Base-by-base conservation (phyloP, 148 eudicot species). In the Agrostemma githago region DNA sequence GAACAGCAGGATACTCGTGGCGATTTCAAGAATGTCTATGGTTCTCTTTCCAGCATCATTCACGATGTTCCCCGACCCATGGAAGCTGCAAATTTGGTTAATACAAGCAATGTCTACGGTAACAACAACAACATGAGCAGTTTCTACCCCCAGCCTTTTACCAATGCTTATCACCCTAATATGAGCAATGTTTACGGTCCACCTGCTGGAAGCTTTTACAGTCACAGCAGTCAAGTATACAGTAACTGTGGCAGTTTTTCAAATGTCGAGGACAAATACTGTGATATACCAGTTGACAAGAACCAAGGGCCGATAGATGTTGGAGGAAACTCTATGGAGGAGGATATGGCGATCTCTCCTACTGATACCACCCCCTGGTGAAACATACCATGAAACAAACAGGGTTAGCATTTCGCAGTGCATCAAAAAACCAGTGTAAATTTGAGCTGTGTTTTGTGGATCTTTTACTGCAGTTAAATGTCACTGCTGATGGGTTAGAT, bases 1-100 rank as follows among this genome's bases (percentile, higher is more conserved):
- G 79, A 79, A 19, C 79, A 79, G 34, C 75, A 65, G 10, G 74
- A 74, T 74, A 56, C 62, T 54, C 63, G 51, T 48, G 64, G 67
- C 65, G 82, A 79, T 70, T 79, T 75, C 12, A 37, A 64, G 42
- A 44, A 75, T 65, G 51, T 70, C 44, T 64, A 70, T 65, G 68
- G 76, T 12, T 38, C 65, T 59, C 44, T 79, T 56, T 75, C 78
- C 5, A 6, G 46, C 46, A 40, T 79, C n/a, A 5, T 75, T 6
- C 66, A 70, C 51, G 77, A 74, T 19, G 38, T 79, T 71, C 78
- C 72, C 1, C 75, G 44, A 46, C 74, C 46, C 12, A 46, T 66
- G 15, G 48, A 59, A 61, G 56, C 56, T 12, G 56, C 16, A 51
- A 14, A 21, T 5, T 9, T 14, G 26, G 41, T 7, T 51, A 9